Evolutionary conservation across 306 rosid genomes (phyloP).

Genomic region (Cucurbita pepo): DNA sequence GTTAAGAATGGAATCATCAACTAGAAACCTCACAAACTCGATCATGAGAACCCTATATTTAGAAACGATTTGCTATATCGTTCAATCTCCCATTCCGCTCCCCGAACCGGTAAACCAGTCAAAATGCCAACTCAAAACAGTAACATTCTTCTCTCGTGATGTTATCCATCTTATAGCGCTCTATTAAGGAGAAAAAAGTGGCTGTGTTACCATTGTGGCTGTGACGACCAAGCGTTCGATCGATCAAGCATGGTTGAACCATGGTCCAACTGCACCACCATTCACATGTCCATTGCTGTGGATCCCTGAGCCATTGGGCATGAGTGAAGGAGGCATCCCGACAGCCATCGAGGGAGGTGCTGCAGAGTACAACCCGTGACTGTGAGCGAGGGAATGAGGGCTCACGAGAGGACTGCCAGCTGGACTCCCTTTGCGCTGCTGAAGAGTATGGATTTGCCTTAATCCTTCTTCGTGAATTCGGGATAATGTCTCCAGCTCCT

Average conservation of each 20-base stretch:
- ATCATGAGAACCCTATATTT: slow-evolving; percentile 1
- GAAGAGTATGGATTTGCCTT: slow-evolving; percentile 85
- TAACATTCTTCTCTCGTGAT: slow-evolving; percentile 6
- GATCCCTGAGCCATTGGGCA: slow-evolving; percentile 66
- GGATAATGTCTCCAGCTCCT: slow-evolving; percentile 81
- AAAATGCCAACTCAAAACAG: slow-evolving; percentile 2
- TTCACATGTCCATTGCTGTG: slow-evolving; percentile 91
- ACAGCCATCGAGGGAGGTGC: slow-evolving; percentile 43
- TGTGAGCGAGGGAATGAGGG: slow-evolving; percentile 59
- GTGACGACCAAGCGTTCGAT: slow-evolving; percentile 27
- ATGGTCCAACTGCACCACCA: slow-evolving; percentile 86
- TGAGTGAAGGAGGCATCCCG: slow-evolving; percentile 51
- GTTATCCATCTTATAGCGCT: slow-evolving; percentile 5
- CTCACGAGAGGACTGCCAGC: slow-evolving; percentile 64
- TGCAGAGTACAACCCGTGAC: slow-evolving; percentile 58
- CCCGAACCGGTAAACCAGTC: neutral
- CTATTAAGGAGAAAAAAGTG: slow-evolving; percentile 10
- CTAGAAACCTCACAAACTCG: slow-evolving; percentile 2
- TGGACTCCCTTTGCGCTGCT: slow-evolving; percentile 71
- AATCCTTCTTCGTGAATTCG: slow-evolving; percentile 94
- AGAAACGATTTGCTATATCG: neutral
- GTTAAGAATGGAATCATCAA: neutral
- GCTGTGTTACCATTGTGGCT: slow-evolving; percentile 7
- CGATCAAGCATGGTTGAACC: slow-evolving; percentile 67
- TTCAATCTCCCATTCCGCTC: neutral